Base-by-base conservation (phyloP, 1,284 basidiomycete genomes). In the Exobasidium cylindrosporum region DNA sequence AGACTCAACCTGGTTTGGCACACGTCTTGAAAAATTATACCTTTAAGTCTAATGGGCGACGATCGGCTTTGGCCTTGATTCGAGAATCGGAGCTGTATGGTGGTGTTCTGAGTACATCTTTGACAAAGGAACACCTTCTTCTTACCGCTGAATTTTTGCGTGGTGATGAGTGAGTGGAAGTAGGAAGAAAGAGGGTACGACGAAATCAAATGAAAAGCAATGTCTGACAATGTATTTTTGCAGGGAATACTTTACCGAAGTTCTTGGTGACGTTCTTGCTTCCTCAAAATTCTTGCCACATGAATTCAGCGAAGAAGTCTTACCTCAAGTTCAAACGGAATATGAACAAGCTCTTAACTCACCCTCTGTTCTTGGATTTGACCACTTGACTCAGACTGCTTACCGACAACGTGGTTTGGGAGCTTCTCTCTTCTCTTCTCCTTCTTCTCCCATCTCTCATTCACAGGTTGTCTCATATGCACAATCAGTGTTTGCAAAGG, bases 51-150 rank as follows among this genome's bases (percentile, higher is more conserved):
- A 79, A 72, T 61, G 67, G 69, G 56, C 69, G 72, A 70, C 88
- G 92, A 72, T 95, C 94, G 55, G 89, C 92, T 57, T 85, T 99
- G 80, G 90, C 89, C 69, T 91, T 90, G 53, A 87, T 94, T 68
- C 88, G 95, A 70, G 92, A 97, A 82, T 87, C 90, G 64, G 95
- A 98, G 83, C 85, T 97, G 59, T 91, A 91, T 81, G 96, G 95
- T 66, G 95, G 94, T 80, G 86, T 95, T 60, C 85, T 98, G 69
- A 93, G 92, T 52, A 84, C 92, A 62, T 88, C 86, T 68, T 84
- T 97, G 72, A 86, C 88, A 45, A 85, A 94, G 74, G 95, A 98
- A 84, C 89, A 97, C 83, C 85, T 98, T 53, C 87, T 91, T 68
- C 83, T 94, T 74, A 95, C 90, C 53, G 92, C 95, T 66, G 93